Percentiles rank a stretch among this genome's conserved stretches.
These are phyloP conservation scores for Scedosporium aurantiacum DNA, from an alignment of 2,329 filamentous ascomycete genomes.

Conservation along the genomic window DNA sequence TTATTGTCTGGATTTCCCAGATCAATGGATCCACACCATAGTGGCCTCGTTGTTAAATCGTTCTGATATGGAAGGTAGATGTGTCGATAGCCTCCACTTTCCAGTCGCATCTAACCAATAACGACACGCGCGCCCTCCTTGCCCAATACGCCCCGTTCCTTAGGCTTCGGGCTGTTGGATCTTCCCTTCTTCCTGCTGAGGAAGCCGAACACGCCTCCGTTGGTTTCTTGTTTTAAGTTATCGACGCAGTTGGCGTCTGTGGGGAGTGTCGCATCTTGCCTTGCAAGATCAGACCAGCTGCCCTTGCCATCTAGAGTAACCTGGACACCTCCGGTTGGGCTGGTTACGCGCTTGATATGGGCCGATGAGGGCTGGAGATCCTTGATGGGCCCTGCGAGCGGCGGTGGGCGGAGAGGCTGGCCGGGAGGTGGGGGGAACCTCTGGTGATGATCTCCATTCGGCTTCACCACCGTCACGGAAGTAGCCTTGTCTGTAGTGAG, in stretches of 20 bases:
- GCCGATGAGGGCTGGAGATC: conserved; percentile 7
- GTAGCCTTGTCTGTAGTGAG: conserved; percentile 41
- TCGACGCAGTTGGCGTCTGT: conserved; percentile 36
- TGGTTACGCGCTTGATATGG: conserved; percentile 58
- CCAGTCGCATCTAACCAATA: conserved; percentile 39
- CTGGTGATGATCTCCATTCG: conserved; percentile 11
- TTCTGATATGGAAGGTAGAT: too few relatives aligned
- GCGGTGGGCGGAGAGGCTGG: conserved; percentile 1
- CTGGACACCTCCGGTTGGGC: conserved; percentile 74
- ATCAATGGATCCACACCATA: too few relatives aligned
- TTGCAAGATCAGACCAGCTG: conserved; percentile 83
- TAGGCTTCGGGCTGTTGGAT: conserved; percentile 86
- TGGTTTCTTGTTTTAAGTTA: not conserved
- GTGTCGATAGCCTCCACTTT: too few relatives aligned
- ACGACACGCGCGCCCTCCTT: conserved; percentile 87
- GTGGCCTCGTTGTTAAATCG: too few relatives aligned
- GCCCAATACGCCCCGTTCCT: conserved; percentile 83
- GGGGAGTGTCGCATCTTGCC: conserved; percentile 67
- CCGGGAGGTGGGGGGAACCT: not conserved
- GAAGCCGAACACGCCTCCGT: conserved; percentile 75
- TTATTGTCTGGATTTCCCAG: too few relatives aligned
- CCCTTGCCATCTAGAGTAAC: conserved; percentile 82
- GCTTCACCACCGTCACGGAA: conserved; percentile 22
- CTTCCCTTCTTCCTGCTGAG: conserved; percentile 80
- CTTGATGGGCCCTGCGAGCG: conserved; percentile 6